Evolutionary conservation across 192 early-diverging fungal species (phyloP).

Genomic region (Dissophora ornata): DNA sequence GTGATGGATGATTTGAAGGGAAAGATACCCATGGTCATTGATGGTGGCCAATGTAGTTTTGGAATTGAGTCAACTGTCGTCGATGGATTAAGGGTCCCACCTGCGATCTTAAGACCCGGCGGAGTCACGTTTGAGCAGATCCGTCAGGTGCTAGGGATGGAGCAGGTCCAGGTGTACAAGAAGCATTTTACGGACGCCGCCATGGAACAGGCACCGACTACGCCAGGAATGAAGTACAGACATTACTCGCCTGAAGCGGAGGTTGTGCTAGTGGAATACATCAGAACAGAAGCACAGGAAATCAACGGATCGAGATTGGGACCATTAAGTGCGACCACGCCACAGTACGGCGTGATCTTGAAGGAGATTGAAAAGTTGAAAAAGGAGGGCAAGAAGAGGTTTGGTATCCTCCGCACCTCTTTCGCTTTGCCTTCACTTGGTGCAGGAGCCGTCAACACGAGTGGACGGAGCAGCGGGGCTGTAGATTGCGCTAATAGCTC

Average conservation of each 20-base stretch:
- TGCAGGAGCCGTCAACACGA: background rate
- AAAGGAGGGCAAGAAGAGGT: slow-evolving; percentile 34
- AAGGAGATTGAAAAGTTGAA: slow-evolving; percentile 42
- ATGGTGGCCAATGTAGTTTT: slow-evolving; percentile 87
- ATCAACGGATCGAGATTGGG: background rate
- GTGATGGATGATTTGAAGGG: slow-evolving; percentile 84
- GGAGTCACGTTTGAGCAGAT: slow-evolving; percentile 90
- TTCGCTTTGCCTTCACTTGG: slow-evolving; percentile 6
- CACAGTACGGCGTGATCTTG: slow-evolving; percentile 30
- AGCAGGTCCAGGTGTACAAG: slow-evolving; percentile 78
- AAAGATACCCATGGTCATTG: slow-evolving; percentile 88
- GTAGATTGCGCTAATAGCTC: slow-evolving; percentile 21
- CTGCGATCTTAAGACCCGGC: slow-evolving; percentile 91
- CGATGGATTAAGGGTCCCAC: slow-evolving; percentile 78
- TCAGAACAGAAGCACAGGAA: slow-evolving; percentile 2
- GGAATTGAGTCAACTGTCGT: slow-evolving; percentile 97
- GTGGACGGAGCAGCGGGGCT: background rate
- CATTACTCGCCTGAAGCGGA: slow-evolving; percentile 95
- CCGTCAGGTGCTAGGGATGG: slow-evolving; percentile 67
- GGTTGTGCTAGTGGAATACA: slow-evolving; percentile 77
- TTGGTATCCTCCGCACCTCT: slow-evolving; percentile 53
- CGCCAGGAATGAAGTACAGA: slow-evolving; percentile 99
- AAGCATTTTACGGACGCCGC: slow-evolving; percentile 77
- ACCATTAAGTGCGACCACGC: background rate
- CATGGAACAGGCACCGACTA: slow-evolving; percentile 86